These are phyloP conservation scores for Anisodus tanguticus DNA, from an alignment of 257 asterid species.

Conservation along the genomic window DNA sequence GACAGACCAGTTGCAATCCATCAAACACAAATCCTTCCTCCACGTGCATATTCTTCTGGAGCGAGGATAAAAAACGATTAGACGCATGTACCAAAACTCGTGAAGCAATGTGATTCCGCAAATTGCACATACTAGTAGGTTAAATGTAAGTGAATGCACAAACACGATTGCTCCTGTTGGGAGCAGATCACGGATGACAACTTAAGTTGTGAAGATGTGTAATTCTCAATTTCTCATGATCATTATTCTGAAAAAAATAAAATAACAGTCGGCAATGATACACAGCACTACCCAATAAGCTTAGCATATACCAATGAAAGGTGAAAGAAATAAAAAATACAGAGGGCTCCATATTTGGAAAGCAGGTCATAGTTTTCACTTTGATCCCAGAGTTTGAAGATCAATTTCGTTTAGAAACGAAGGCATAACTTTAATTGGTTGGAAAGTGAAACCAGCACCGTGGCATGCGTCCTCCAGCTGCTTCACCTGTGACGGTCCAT, in stretches of 20 bases:
- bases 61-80: too few species aligned
- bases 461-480: slow-evolving; percentile 70
- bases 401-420: slow-evolving; percentile 56
- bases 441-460: slow-evolving; percentile 65
- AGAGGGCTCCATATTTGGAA: neutral
- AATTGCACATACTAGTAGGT: too few species aligned
- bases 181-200: neutral
- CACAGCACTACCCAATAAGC: neutral
- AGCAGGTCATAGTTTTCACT: slow-evolving; percentile 20
- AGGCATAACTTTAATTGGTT: slow-evolving; percentile 60
- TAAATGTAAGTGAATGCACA: too few species aligned
- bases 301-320: neutral
- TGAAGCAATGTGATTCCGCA: too few species aligned
- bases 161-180: too few species aligned
- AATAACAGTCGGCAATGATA: neutral
- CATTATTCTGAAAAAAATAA: neutral
- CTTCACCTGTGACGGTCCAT: slow-evolving; percentile 76
- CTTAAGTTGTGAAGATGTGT: neutral
- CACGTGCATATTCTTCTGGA: too few species aligned
- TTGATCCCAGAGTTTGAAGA: slow-evolving; percentile 48
- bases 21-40: too few species aligned
- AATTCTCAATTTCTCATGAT: neutral
- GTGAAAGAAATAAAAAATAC: neutral
- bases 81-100: too few species aligned
- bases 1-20: too few species aligned